Base-by-base conservation (phyloP, 108 stramenopile species). In the Pseudonitzschia delicatissima region DNA sequence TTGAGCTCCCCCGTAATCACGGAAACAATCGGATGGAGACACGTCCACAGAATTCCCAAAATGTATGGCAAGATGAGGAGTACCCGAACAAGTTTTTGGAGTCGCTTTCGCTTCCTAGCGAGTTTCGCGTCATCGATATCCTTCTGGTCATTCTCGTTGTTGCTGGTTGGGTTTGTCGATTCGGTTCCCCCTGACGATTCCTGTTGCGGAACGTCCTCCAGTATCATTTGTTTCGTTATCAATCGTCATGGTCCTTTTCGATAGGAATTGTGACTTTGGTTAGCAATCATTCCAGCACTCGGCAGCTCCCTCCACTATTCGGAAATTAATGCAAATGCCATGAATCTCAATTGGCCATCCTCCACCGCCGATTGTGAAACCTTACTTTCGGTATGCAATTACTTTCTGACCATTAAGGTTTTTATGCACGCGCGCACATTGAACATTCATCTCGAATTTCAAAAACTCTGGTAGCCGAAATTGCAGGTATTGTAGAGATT, bases 1-100 rank as follows among this genome's bases (percentile, higher is more conserved):
- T 91, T 88, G 23, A 77, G 50, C 74, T 88, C 88, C 34, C 93
- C 90, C 2, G 88, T 91, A 3, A 88, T 51, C 3, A 91, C 57
- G 8, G 90, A 94, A 15, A 82, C 73, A 11, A 85, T 42, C 1
- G 88, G 90, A 77, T 91, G 86, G 13, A 79, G 62, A 13, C 67
- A 62, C 8, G 81, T 82, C 93, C 93, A 94, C 0, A 80, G 0
- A 26, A 89, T 45, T 3, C 89, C 92, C n/a, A 93, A 21, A 50
- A 85, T n/a, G 66, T 81, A 93, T 0, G 86, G 82, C 0, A 85
- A 17, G 32, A 81, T 72, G 2, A 86, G 53, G 17, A 81, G 64
- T 37, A 59, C 49, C 20, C 51, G 33, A 21, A 67, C 59, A 18
- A 37, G 35, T 35, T 18, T 7, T 23, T 61, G 32, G 21, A 61